Percentiles rank a stretch among this genome's conserved stretches.
Evolutionary conservation across 768 basidiomycete species (phyloP).

Genomic region (Psilocybe azurescens): DNA sequence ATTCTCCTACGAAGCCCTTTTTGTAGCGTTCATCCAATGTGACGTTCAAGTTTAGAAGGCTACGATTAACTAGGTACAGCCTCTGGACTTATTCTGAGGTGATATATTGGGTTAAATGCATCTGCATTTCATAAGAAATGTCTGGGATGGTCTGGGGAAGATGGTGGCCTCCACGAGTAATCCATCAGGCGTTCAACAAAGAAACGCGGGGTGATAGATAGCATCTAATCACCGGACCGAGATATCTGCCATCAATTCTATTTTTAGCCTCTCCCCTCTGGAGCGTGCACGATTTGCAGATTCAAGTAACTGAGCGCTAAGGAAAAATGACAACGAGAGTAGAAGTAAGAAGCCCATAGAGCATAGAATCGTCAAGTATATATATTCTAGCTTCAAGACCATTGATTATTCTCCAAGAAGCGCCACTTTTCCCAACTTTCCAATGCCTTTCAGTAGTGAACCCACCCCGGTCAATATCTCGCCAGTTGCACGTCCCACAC

Average conservation of each 20-base stretch:
- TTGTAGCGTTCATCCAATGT: conserved; percentile 16
- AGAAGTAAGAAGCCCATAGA: background rate
- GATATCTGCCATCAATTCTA: background rate
- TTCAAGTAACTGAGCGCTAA: background rate
- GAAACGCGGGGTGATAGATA: background rate
- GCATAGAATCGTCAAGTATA: background rate
- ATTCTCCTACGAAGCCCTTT: background rate
- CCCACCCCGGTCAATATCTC: background rate
- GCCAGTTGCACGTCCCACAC: background rate
- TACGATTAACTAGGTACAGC: conserved; percentile 11
- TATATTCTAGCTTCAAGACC: background rate
- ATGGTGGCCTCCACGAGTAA: background rate
- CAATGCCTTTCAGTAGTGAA: conserved; percentile 10
- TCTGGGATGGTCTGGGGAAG: conserved; percentile 2
- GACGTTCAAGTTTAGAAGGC: conserved; percentile 12
- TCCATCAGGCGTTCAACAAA: background rate
- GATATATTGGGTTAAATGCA: conserved; percentile 10
- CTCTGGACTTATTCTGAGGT: conserved; percentile 5
- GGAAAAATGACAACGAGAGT: background rate
- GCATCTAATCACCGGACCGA: background rate
- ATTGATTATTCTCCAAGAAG: background rate
- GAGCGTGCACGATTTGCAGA: background rate
- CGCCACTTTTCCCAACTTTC: conserved; percentile 3
- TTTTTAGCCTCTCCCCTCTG: background rate
- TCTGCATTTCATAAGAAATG: conserved; percentile 16